Base-by-base conservation (phyloP, 2,329 filamentous ascomycete species). In the Acephala macrosclerotiorum region DNA sequence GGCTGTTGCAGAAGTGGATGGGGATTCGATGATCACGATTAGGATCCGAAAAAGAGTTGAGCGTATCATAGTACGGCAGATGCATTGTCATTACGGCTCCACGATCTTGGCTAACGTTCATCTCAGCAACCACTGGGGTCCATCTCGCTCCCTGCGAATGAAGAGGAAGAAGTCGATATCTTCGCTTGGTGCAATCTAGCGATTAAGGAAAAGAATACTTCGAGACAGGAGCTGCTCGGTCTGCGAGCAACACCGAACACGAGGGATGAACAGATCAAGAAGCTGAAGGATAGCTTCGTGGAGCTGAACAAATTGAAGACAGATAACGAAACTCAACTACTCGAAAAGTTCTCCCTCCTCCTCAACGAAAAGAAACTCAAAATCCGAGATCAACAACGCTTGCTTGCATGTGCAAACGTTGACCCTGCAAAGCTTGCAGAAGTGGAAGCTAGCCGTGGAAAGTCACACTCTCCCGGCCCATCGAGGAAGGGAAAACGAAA, bases 311-410 rank as follows among this genome's bases (percentile, higher is more conserved):
- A 82, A 61, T 82, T 87, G 16, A 94, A 94, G 75, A 82, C 86
- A 56, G 85, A 87, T 20, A 85, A 92, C 68, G 91, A 94, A 77
- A 83, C 83, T 0, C 83, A 84, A 20, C 79, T 94, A 63, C 78
- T 94, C 1, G 85, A 86, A 66, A 93, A 92, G 75, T 93, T 93
- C 71, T 84, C 87, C 62, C 82, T 86, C 63, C 80, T 95, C 1
- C 80, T 94, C 1, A 94, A 94, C 71, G 87, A 91, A 76, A 95
- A 95, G 80, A 94, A 94, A 77, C 81, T 89, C 60, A 94, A 92
- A 78, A 94, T 94, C 58, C 81, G 91, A 51, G 86, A 93, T 72
- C 91, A 93, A 77, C 88, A 91, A 72, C 84, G 85, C 45, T 78
- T 91, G 22, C 78, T 93, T 26, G 67, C 73, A 18, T 65, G 61